These are phyloP conservation scores for Glycine tomentella DNA, from an alignment of 306 rosid species.

Conservation along the genomic window DNA sequence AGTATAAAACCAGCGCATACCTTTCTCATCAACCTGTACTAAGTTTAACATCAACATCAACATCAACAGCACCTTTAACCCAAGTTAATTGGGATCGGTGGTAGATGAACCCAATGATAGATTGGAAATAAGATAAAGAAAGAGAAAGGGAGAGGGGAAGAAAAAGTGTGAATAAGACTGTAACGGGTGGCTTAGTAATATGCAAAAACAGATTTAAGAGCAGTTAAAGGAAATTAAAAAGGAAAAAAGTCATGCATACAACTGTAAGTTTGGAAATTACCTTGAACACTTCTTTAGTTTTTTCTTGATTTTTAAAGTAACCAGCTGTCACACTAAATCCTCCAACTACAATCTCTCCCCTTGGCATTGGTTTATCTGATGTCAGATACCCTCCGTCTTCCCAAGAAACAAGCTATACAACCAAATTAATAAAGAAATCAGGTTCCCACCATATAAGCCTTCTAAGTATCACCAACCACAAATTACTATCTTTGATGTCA, in stretches of 20 bases:
- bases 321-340: conserved; percentile 87
- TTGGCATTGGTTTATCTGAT: conserved; percentile 92
- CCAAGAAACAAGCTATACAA: conserved; percentile 91
- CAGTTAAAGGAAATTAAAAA: conserved; percentile 2
- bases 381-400: conserved; percentile 84
- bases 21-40: conserved; percentile 77
- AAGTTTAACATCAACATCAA: conserved; percentile 14
- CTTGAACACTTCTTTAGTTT: conserved; percentile 88
- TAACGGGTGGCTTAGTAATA: conserved; percentile 29
- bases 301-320: conserved; percentile 82
- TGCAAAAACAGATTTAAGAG: conserved; percentile 32
- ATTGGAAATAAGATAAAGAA: too few species aligned
- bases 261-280: conserved; percentile 48
- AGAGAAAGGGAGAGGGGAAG: too few species aligned
- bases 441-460: conserved; percentile 28
- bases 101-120: too few species aligned
- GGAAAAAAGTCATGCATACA: conserved; percentile 12
- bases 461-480: background rate
- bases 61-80: too few species aligned
- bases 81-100: too few species aligned
- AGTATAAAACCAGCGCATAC: conserved; percentile 86
- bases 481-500: conserved; percentile 1
- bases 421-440: conserved; percentile 45
- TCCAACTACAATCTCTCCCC: conserved; percentile 90
- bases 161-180: background rate